A percentile compares a stretch with the other conserved stretches of the same genome.
Conservation (phyloP, 1,284 basidiomycete genomes). For the Ustilago crameri region DNA sequence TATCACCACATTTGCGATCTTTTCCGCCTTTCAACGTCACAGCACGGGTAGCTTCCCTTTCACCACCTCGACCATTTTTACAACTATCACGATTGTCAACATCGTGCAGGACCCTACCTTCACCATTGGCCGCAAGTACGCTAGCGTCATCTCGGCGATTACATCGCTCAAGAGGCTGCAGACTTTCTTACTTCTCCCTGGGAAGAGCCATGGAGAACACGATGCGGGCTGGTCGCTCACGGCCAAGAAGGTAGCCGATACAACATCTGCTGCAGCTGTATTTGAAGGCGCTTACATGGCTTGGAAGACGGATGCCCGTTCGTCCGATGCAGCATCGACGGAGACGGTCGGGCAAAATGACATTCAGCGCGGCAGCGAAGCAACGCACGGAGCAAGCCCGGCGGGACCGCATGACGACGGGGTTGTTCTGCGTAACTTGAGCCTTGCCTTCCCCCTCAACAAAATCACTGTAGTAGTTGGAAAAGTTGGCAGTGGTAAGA, state of each 20-base stretch:
- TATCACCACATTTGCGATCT: constrained; percentile 31
- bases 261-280: no score
- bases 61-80: constrained; percentile 46
- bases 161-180: constrained; percentile 48
- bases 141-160: constrained; percentile 36
- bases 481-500: constrained; percentile 34
- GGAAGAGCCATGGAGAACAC: no score
- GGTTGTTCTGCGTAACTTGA: constrained; percentile 1
- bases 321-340: no score
- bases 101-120: constrained; percentile 49
- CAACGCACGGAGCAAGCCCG: no score
- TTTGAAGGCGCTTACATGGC: no score
- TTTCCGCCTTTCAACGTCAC: no score
- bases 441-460: constrained; percentile 5
- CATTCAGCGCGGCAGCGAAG: no score
- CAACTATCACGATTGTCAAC: constrained; percentile 43
- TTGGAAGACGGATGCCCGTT: no score
- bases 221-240: no score
- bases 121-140: constrained; percentile 43
- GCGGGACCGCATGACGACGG: background rate
- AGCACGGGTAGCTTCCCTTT: constrained; percentile 25
- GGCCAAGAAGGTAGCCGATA: no score
- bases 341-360: no score
- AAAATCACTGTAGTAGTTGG: constrained; percentile 27
- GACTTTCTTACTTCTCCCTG: constrained; percentile 29